Evolutionary conservation across 2,329 filamentous ascomycete genomes (phyloP).

Genomic region (Clonostachys solani): DNA sequence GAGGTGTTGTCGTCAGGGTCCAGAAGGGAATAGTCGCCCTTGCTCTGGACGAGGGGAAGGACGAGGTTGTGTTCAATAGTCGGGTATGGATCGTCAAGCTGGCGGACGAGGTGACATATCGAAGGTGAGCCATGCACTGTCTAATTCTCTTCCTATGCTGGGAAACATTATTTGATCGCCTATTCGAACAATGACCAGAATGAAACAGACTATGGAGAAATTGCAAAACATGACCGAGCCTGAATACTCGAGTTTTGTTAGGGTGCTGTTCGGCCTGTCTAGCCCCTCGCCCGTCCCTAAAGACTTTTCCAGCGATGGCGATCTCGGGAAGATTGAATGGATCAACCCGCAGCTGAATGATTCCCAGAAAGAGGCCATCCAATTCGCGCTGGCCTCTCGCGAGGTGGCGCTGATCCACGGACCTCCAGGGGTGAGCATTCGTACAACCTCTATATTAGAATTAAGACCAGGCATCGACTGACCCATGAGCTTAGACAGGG

Average conservation of each 20-base stretch:
- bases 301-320: slow-evolving; percentile 35
- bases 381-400: slow-evolving; percentile 77
- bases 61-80: slow-evolving; percentile 35
- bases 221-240: slow-evolving; percentile 52
- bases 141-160: no score
- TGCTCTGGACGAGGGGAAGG: slow-evolving; percentile 63
- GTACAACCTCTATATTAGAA: no score
- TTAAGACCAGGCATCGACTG: no score
- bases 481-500: slow-evolving; percentile 56
- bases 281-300: slow-evolving; percentile 42
- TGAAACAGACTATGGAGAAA: slow-evolving; percentile 59
- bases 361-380: slow-evolving; percentile 63
- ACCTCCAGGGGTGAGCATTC: slow-evolving; percentile 64
- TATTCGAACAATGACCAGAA: slow-evolving; percentile 28
- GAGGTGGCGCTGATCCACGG: slow-evolving; percentile 92
- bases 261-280: slow-evolving; percentile 58
- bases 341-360: slow-evolving; percentile 59
- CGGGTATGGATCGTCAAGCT: slow-evolving; percentile 63
- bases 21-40: slow-evolving; percentile 56
- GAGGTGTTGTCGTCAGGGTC: slow-evolving; percentile 68
- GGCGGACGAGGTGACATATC: slow-evolving; percentile 64
- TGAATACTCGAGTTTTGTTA: slow-evolving; percentile 55
- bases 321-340: slow-evolving; percentile 49
- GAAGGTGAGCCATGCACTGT: slow-evolving; percentile 30
- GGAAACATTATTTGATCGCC: no score